These are phyloP conservation scores for Zygoascus biomembranicola DNA, from an alignment of 805 yeast species.

Conservation along the genomic window DNA sequence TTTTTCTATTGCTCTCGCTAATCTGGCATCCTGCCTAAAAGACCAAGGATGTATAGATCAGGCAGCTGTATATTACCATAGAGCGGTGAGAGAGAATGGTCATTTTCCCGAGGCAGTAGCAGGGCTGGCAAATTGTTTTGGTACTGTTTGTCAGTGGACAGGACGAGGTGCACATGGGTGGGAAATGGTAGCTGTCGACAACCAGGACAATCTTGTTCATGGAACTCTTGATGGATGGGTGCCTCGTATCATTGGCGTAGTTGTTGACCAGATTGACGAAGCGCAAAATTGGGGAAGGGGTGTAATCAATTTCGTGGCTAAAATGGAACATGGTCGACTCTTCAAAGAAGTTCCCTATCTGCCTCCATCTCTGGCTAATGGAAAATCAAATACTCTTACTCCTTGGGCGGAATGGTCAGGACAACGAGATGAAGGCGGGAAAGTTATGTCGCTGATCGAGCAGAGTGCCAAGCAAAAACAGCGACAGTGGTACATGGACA, in stretches of 20 bases:
- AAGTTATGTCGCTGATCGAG: slow-evolving; percentile 21
- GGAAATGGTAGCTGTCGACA: slow-evolving; percentile 23
- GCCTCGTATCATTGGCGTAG: slow-evolving; percentile 15
- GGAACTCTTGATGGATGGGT: slow-evolving; percentile 21
- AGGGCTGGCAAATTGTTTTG: slow-evolving; percentile 26
- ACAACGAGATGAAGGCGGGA: slow-evolving; percentile 21
- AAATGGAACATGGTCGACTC: slow-evolving; percentile 4
- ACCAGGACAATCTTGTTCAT: slow-evolving; percentile 16
- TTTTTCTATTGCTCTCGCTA: slow-evolving; percentile 27
- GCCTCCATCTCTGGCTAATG: slow-evolving; percentile 2
- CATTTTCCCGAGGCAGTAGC: slow-evolving; percentile 26
- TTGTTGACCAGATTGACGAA: slow-evolving; percentile 20
- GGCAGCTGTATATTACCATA: slow-evolving; percentile 24
- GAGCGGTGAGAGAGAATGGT: slow-evolving; percentile 25
- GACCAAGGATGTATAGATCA: slow-evolving; percentile 25
- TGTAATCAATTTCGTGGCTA: slow-evolving; percentile 8
- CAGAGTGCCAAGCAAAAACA: slow-evolving; percentile 17
- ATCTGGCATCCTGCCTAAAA: slow-evolving; percentile 26
- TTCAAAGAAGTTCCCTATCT: slow-evolving; percentile 8
- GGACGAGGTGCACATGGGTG: slow-evolving; percentile 25
- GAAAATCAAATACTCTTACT: neutral
- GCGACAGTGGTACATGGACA: slow-evolving; percentile 22
- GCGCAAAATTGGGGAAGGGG: slow-evolving; percentile 24
- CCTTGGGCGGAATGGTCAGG: slow-evolving; percentile 4
- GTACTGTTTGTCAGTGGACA: slow-evolving; percentile 25